A percentile compares a stretch with the other conserved stretches of the same genome.
Evolutionary conservation across 106 monocot genomes (phyloP).

Genomic region (Dioscorea dumetorum): DNA sequence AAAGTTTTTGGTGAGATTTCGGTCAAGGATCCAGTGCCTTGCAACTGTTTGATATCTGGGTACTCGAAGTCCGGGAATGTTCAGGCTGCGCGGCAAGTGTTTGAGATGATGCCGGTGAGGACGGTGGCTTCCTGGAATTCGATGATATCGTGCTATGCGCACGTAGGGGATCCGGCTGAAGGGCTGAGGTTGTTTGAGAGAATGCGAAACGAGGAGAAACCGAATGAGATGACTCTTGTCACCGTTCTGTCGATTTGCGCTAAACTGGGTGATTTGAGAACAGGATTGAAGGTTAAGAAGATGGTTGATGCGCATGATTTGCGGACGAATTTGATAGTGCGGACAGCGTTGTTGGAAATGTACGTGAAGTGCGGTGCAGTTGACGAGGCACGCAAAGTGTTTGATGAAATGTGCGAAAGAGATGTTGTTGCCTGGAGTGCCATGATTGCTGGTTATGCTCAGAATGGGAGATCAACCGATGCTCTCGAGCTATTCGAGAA

Average conservation of each 20-base stretch:
- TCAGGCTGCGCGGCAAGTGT: constrained; percentile 42
- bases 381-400: constrained; percentile 68
- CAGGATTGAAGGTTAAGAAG: constrained; percentile 55
- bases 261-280: constrained; percentile 53
- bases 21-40: constrained; percentile 62
- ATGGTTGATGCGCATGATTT: constrained; percentile 31
- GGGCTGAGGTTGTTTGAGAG: constrained; percentile 64
- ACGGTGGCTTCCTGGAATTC: constrained; percentile 81
- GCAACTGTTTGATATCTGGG: constrained; percentile 77
- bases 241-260: constrained; percentile 75
- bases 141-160: constrained; percentile 82
- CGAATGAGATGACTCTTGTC: constrained; percentile 64
- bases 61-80: constrained; percentile 63
- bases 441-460: constrained; percentile 92
- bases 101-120: constrained; percentile 60
- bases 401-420: constrained; percentile 49
- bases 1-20: constrained; percentile 46
- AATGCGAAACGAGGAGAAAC: constrained; percentile 38
- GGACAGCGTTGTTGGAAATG: constrained; percentile 82
- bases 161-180: constrained; percentile 42
- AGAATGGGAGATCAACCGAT: constrained; percentile 76
- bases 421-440: constrained; percentile 91
- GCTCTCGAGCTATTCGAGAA: constrained; percentile 72
- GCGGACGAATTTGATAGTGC: constrained; percentile 51
- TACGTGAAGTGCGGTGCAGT: constrained; percentile 73